Base-by-base conservation (phyloP, 176 grass and related monocot species). In the Oropetium thomaeum region DNA sequence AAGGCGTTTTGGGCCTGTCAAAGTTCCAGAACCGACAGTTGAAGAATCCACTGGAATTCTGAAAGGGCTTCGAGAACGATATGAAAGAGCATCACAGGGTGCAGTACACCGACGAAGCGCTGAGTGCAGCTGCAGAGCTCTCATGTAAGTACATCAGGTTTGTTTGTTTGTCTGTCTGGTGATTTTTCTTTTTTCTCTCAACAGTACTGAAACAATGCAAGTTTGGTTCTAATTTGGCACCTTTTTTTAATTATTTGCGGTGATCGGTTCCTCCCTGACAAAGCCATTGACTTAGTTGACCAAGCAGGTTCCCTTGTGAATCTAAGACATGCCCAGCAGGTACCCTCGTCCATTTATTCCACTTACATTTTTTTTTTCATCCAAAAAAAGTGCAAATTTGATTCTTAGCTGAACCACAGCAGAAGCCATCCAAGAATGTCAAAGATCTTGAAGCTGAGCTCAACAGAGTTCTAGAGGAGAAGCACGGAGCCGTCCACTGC, bases 211-310 rank as follows among this genome's bases (percentile, higher is more conserved):
- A n/a, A n/a, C n/a, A n/a, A n/a, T n/a, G n/a, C n/a, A n/a, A n/a
- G n/a, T n/a, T n/a, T n/a, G n/a, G n/a, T n/a, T n/a, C n/a, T n/a
- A n/a, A n/a, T n/a, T n/a, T n/a, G n/a, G n/a, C n/a, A n/a, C n/a
- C n/a, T n/a, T n/a, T n/a, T n/a, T n/a, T n/a, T n/a, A n/a, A n/a
- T n/a, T n/a, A n/a, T n/a, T n/a, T 77, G 45, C 71, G 93, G 93
- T 17, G 87, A 79, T 51, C 90, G 90, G 48, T 96, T 96, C 67
- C 82, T 97, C 39, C 90, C 90, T 8, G 93, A 90, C 76, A 97
- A 97, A 79, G 85, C 93, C 58, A 93, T 97, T 71, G 90, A 88
- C 72, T 97, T 97, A 82, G 73, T 93, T 76, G 90, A 97, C 69
- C 79, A 93, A 84, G 90, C 87, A 71, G 93, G 93, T 63, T 90